A percentile compares a stretch with the other conserved stretches of the same genome.
Evolutionary conservation across 2,329 filamentous ascomycete genomes (phyloP).

Genomic region (Magnaporthales sp.): DNA sequence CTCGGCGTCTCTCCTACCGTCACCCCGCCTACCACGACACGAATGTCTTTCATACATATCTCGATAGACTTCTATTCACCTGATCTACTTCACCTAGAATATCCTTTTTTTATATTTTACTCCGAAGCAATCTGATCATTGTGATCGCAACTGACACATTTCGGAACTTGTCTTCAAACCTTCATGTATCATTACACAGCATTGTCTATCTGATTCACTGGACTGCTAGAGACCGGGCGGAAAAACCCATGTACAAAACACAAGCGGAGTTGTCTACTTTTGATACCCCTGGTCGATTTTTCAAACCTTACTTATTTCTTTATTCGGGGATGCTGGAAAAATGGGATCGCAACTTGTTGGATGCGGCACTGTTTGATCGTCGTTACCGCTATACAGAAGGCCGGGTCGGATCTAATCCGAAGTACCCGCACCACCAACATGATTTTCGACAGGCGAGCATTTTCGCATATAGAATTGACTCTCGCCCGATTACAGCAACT

Average conservation of each 20-base stretch:
- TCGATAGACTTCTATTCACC: background rate
- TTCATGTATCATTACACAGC: background rate
- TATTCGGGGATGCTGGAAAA: background rate
- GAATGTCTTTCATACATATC: background rate
- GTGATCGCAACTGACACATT: background rate
- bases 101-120: too few relatives aligned
- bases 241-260: background rate
- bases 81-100: background rate
- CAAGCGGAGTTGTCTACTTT: background rate
- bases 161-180: background rate
- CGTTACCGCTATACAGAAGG: background rate
- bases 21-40: background rate
- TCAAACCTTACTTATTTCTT: slow-evolving; percentile 1
- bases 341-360: background rate
- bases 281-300: slow-evolving; percentile 1
- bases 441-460: background rate
- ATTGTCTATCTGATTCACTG: background rate
- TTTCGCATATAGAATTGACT: background rate
- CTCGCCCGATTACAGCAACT: background rate
- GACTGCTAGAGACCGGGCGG: background rate
- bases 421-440: background rate
- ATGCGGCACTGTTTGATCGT: background rate
- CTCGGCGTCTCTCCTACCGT: background rate
- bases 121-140: background rate
- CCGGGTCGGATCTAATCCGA: background rate